A percentile compares a stretch with the other conserved stretches of the same genome.
Evolutionary conservation across 345 rosid species (phyloP).

Genomic region (Acer saccharum): DNA sequence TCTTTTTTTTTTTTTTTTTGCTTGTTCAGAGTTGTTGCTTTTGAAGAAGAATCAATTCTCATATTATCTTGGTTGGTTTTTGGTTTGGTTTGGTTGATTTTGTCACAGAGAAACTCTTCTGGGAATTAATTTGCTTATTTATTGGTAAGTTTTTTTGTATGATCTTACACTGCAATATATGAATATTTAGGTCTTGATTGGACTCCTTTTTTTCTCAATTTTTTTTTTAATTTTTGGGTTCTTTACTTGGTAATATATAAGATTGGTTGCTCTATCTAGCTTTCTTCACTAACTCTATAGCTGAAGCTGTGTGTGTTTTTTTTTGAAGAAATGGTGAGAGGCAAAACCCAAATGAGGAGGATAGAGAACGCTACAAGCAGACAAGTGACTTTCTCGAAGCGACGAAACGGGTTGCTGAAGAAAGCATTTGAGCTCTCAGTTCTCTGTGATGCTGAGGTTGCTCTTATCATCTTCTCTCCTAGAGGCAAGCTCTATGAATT

Average conservation of each 20-base stretch:
- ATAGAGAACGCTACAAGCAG: constrained; percentile 81
- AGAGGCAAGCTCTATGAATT: constrained; percentile 72
- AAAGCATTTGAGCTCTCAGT: constrained; percentile 81
- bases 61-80: neutral
- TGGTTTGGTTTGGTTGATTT: neutral
- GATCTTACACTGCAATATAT: neutral
- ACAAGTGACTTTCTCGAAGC: constrained; percentile 82
- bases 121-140: neutral
- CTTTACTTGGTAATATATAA: constrained; percentile 12
- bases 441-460: constrained; percentile 82
- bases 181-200: neutral
- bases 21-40: neutral
- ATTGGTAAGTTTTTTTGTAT: neutral
- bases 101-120: neutral
- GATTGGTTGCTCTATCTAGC: neutral
- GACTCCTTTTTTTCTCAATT: neutral
- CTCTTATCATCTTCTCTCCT: constrained; percentile 72
- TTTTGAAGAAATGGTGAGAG: constrained; percentile 59
- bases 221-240: neutral
- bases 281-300: too few species aligned
- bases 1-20: neutral
- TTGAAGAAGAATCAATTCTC: neutral
- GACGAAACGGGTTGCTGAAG: constrained; percentile 73
- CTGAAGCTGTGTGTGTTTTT: neutral
- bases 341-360: constrained; percentile 73